These are phyloP conservation scores for Cordyceps tenuipes DNA, from an alignment of 2,329 filamentous ascomycete species.

Conservation along the genomic window DNA sequence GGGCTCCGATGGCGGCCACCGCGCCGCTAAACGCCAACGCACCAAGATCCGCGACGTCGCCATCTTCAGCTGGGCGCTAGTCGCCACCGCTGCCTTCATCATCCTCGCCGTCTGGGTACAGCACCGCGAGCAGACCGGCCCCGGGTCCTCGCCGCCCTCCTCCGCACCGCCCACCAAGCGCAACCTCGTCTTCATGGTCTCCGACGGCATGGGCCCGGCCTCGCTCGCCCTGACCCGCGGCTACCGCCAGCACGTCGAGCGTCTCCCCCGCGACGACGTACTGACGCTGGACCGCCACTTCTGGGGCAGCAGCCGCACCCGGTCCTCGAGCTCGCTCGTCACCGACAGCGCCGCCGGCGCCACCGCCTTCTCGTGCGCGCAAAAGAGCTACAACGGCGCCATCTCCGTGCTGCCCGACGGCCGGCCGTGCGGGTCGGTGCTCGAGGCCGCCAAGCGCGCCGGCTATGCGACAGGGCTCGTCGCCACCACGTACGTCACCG, in stretches of 20 bases:
- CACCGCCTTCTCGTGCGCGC: slow-evolving; percentile 86
- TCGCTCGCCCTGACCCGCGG: slow-evolving; percentile 79
- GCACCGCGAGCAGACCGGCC: slow-evolving; percentile 51
- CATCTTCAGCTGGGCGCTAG: slow-evolving; percentile 72
- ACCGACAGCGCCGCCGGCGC: slow-evolving; percentile 97
- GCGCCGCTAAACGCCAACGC: slow-evolving; percentile 14
- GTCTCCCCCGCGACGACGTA: slow-evolving; percentile 64
- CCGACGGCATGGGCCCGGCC: slow-evolving; percentile 95
- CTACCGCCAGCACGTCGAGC: slow-evolving; percentile 71
- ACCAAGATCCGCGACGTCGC: slow-evolving; percentile 58
- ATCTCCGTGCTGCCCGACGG: slow-evolving; percentile 83
- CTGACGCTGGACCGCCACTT: slow-evolving; percentile 80
- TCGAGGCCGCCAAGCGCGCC: slow-evolving; percentile 87
- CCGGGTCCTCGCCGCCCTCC: slow-evolving; percentile 17
- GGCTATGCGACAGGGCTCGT: slow-evolving; percentile 92
- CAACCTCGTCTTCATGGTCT: slow-evolving; percentile 98
- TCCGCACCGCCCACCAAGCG: slow-evolving; percentile 57
- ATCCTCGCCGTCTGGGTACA: slow-evolving; percentile 71
- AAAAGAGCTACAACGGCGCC: slow-evolving; percentile 94
- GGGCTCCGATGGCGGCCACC: background rate
- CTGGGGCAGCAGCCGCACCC: slow-evolving; percentile 81
- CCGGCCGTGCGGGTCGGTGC: slow-evolving; percentile 78
- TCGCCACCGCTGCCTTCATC: slow-evolving; percentile 72
- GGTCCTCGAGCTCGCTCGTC: slow-evolving; percentile 74
- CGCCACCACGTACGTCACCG: slow-evolving; percentile 89